Conservation (phyloP, 768 basidiomycete genomes). For the Omphalotus guepiniiformis region DNA sequence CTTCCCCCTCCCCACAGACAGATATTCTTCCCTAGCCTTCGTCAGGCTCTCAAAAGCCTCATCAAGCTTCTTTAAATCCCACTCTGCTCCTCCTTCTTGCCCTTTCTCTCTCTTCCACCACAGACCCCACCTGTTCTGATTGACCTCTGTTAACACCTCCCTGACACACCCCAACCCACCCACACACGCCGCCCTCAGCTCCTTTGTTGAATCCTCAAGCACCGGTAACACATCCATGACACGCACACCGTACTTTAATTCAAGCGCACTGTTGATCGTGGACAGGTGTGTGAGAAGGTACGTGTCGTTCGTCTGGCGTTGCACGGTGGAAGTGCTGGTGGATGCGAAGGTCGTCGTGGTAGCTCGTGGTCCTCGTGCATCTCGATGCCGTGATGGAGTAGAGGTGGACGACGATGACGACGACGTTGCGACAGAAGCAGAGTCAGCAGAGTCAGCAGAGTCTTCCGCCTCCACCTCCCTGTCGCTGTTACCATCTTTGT, state of each 20-base stretch:
- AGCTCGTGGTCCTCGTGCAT: background rate
- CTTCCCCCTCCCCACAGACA: constrained; percentile 24
- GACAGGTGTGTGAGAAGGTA: constrained; percentile 30
- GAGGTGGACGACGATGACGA: background rate
- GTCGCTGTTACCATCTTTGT: background rate
- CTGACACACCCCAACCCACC: constrained; percentile 22
- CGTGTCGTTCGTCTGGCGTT: constrained; percentile 25
- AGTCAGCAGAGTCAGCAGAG: too few relatives aligned
- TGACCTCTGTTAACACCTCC: constrained; percentile 26
- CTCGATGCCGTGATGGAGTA: background rate
- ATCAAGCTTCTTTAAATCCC: constrained; percentile 22
- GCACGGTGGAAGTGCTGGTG: background rate
- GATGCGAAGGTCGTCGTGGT: constrained; percentile 7
- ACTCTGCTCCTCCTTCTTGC: constrained; percentile 13
- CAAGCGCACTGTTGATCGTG: constrained; percentile 19
- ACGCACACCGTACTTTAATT: constrained; percentile 24
- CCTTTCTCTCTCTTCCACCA: constrained; percentile 19
- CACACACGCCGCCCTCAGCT: constrained; percentile 28
- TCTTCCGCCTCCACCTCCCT: too few relatives aligned
- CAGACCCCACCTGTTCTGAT: constrained; percentile 28
- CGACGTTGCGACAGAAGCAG: constrained; percentile 25
- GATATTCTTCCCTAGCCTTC: constrained; percentile 28
- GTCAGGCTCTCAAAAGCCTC: constrained; percentile 20
- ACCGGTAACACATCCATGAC: constrained; percentile 31
- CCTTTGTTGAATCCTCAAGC: constrained; percentile 28